These are phyloP conservation scores for Pythium guiyangense DNA, from an alignment of 352 stramenopile genomes.

Conservation along the genomic window DNA sequence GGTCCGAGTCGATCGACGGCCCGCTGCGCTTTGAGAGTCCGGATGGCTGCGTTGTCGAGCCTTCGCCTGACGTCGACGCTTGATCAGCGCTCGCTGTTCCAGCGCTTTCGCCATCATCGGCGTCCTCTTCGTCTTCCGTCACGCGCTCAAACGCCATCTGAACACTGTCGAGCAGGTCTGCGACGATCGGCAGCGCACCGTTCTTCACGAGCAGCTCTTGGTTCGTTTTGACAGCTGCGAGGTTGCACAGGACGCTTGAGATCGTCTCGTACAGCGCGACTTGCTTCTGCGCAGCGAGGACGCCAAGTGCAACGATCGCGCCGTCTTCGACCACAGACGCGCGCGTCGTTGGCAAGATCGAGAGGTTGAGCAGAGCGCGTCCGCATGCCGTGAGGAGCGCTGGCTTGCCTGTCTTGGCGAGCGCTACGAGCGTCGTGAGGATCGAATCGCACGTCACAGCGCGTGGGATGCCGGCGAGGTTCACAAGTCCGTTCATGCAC, in stretches of 20 bases:
- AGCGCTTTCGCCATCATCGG: conserved; percentile 4
- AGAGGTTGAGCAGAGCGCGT: conserved; percentile 72
- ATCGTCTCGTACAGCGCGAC: conserved; percentile 39
- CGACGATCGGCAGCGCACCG: conserved; percentile 38
- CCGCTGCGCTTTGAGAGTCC: neutral
- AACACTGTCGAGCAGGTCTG: conserved; percentile 34
- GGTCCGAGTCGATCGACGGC: neutral
- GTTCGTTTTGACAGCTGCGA: conserved; percentile 55
- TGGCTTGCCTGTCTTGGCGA: conserved; percentile 29
- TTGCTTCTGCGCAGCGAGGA: conserved; percentile 33
- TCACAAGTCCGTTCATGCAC: conserved; percentile 70
- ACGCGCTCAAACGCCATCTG: conserved; percentile 22
- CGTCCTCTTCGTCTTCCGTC: conserved; percentile 11
- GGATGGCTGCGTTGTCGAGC: neutral
- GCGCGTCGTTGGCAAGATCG: conserved; percentile 71
- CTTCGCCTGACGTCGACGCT: no score
- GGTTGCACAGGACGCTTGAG: conserved; percentile 52
- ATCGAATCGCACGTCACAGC: conserved; percentile 71
- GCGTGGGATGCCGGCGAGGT: conserved; percentile 60
- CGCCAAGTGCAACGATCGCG: conserved; percentile 45
- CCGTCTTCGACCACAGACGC: conserved; percentile 72
- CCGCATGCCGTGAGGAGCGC: conserved; percentile 31
- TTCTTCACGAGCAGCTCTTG: conserved; percentile 60
- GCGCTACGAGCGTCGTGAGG: conserved; percentile 38
- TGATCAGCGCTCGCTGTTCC: neutral